These are phyloP conservation scores for Vitis rotundifolia DNA, from an alignment of 164 flowering plant species.

Conservation along the genomic window DNA sequence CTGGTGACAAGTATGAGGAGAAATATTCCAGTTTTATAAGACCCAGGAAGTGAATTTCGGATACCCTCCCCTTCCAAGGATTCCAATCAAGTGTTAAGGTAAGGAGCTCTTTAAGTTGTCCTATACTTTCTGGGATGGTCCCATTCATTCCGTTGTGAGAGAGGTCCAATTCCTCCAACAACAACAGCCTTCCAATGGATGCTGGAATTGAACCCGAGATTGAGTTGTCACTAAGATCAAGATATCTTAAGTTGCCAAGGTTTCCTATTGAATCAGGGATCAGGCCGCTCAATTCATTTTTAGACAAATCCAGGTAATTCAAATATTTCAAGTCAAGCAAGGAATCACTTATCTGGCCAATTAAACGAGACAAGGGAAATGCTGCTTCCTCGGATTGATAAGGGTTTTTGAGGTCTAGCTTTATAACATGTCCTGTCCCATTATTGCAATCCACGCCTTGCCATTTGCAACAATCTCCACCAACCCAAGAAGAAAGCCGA, in stretches of 20 bases:
- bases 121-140: slow-evolving; percentile 19
- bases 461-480: slow-evolving; percentile 16
- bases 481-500: slow-evolving; percentile 21
- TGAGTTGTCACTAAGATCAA: not conserved
- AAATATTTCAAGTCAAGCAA: no score
- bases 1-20: not conserved
- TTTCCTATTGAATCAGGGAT: slow-evolving; percentile 18
- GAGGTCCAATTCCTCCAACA: slow-evolving; percentile 6
- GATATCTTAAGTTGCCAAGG: slow-evolving; percentile 2
- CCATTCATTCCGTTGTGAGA: slow-evolving; percentile 18
- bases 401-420: not conserved
- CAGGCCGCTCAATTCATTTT: slow-evolving; percentile 7
- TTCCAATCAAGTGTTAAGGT: not conserved
- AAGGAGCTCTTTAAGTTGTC: slow-evolving; percentile 15
- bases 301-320: not conserved
- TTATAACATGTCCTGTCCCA: not conserved
- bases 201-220: slow-evolving; percentile 14
- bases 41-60: slow-evolving; percentile 9
- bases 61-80: slow-evolving; percentile 12
- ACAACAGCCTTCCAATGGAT: slow-evolving; percentile 15
- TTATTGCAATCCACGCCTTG: slow-evolving; percentile 6
- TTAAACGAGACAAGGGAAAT: no score
- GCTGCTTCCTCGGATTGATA: no score
- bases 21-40: slow-evolving; percentile 4
- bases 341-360: no score